Conservation (phyloP, 805 yeast genomes). For the Kockiozyma suomiensis region DNA sequence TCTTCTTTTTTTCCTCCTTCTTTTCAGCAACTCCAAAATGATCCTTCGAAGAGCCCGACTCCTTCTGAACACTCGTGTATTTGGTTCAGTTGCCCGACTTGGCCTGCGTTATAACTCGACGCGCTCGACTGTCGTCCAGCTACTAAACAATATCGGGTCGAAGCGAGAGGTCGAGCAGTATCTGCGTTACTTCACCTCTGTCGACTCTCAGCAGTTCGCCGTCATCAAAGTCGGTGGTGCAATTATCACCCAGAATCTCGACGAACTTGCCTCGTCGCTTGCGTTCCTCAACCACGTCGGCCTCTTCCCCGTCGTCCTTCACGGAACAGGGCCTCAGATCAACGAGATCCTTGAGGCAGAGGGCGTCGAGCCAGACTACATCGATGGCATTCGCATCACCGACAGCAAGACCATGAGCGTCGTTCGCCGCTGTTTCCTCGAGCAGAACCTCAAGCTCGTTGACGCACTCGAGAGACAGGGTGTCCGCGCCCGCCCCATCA, state of each 20-base stretch:
- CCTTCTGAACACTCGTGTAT: background rate
- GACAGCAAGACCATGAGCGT: slow-evolving; percentile 94
- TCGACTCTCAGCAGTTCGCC: slow-evolving; percentile 94
- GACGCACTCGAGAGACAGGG: slow-evolving; percentile 96
- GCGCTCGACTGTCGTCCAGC: slow-evolving; percentile 92
- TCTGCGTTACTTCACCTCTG: slow-evolving; percentile 93
- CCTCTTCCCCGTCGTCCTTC: slow-evolving; percentile 91
- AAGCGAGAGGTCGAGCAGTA: slow-evolving; percentile 98
- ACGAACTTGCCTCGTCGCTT: slow-evolving; percentile 90
- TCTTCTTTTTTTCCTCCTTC: background rate
- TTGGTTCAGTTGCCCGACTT: background rate
- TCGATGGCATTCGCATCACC: slow-evolving; percentile 95
- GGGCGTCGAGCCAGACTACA: slow-evolving; percentile 94
- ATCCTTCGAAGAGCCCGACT: slow-evolving; percentile 5
- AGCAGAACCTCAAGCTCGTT: slow-evolving; percentile 91
- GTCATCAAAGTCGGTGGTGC: slow-evolving; percentile 99
- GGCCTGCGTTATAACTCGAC: slow-evolving; percentile 48
- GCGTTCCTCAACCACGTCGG: slow-evolving; percentile 98
- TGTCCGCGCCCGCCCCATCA: slow-evolving; percentile 97
- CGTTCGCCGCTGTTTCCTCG: slow-evolving; percentile 91
- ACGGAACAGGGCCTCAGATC: slow-evolving; percentile 99
- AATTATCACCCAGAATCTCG: slow-evolving; percentile 89
- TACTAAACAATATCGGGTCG: slow-evolving; percentile 93
- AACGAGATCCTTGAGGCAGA: slow-evolving; percentile 89
- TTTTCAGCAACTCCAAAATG: background rate